Evolutionary conservation across 2,329 filamentous ascomycete species (phyloP), one percentile per base, ranked within the genome.

Genomic region (Aspergillus texensis): DNA sequence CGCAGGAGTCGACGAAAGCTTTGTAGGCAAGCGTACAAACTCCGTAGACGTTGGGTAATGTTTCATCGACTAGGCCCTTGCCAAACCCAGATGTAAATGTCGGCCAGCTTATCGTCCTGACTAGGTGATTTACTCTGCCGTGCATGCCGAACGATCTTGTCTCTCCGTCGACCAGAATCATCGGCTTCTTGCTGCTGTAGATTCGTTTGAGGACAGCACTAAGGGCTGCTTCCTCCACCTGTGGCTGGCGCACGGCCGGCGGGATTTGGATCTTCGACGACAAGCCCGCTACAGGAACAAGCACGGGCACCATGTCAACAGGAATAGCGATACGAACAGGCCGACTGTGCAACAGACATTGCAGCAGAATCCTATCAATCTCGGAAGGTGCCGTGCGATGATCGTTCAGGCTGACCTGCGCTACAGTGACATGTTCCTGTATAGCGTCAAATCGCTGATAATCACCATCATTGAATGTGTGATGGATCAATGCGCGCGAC

Each of bases 401-500:
- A 10, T 41, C 39, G 8, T 10, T 10, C 39, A 41, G 16, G 39
- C 16, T 41, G 39, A n/a, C 39, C 39, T 41, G 39, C 1, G 39
- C 39, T 19, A 41, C 19, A n/a, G 39, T 41, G 39, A 41, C 39
- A n/a, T 41, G 19, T 41, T 41, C 16, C 39, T 41, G 39, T n/a
- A 41, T 41, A 3, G 39, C 19, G 39, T n/a, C 39, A 41, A 41
- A 41, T n/a, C 39, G 59, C 28, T 60, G 34, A 52, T 62, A 66
- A 4, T 66, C 65, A 24, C 65, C 65, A 30, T 66, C 64, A 24
- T 55, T 61, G 52, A 92, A 85, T 1, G 90, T 91, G 75, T 92
- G 90, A 76, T 93, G 90, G 5, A 87, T 74, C 54, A 80, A 16
- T 75, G 69, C 4, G 82, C 77, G 3, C 74, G 70, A 6, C 82